phyloP scores from a whole-genome alignment of 768 basidiomycete genomes.

The Hypsizygus marmoreus region DNA sequence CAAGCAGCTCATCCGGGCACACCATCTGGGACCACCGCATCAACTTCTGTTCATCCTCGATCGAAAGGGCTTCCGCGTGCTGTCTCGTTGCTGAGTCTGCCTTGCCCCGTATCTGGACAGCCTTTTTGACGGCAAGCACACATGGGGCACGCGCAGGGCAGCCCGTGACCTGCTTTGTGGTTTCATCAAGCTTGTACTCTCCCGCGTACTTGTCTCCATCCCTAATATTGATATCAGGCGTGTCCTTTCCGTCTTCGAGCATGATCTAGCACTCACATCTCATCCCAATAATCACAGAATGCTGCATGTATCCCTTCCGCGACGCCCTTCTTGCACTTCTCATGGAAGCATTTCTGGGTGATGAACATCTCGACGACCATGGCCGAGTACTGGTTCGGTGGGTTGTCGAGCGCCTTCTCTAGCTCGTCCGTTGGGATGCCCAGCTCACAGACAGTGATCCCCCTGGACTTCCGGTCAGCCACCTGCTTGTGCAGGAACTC shows the following conservation, averaged over 20 bases:
- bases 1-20: background rate
- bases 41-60: background rate
- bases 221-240: background rate
- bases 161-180: background rate
- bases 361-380: background rate
- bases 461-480: background rate
- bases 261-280: background rate
- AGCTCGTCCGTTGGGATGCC: slow-evolving; percentile 5
- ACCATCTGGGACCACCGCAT: background rate
- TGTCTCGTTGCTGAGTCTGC: background rate
- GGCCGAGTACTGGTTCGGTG: background rate
- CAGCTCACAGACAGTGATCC: background rate
- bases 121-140: slow-evolving; percentile 19
- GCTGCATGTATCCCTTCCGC: background rate
- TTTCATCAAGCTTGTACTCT: background rate
- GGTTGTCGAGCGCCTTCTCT: slow-evolving; percentile 8
- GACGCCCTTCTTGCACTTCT: background rate
- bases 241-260: background rate
- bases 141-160: background rate
- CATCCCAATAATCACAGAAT: background rate
- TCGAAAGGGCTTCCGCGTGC: background rate
- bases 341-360: background rate
- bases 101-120: slow-evolving; percentile 21
- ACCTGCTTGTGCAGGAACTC: background rate
- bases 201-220: slow-evolving; percentile 23